Evolutionary conservation across 164 flowering plant species (phyloP).

Genomic region (Malania oleifera): DNA sequence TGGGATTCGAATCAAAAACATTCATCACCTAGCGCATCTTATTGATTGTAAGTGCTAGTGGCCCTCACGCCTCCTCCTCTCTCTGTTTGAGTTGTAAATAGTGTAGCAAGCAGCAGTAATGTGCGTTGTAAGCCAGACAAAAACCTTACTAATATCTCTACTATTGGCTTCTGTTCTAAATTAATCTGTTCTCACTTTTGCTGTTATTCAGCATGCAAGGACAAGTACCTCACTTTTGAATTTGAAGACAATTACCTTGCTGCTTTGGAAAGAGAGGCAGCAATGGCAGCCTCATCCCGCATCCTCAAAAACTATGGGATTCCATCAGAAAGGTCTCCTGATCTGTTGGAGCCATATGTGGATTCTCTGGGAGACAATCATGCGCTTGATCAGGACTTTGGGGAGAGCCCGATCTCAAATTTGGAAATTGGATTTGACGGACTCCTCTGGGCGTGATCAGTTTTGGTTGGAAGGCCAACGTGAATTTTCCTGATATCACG

Average conservation of each 20-base stretch:
- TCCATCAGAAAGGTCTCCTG: conserved; percentile 76
- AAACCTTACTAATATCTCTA: neutral
- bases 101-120: no score
- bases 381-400: conserved; percentile 34
- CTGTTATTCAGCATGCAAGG: conserved; percentile 61
- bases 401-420: conserved; percentile 64
- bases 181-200: conserved; percentile 7
- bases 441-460: conserved; percentile 69
- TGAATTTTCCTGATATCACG: neutral
- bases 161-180: neutral
- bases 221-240: conserved; percentile 75
- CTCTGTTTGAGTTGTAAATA: no score
- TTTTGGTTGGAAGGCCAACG: neutral
- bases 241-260: conserved; percentile 86
- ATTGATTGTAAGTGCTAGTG: conserved; percentile 65
- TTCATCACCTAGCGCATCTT: conserved; percentile 86
- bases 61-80: neutral
- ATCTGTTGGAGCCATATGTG: conserved; percentile 66
- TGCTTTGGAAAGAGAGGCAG: conserved; percentile 77
- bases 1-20: conserved; percentile 74
- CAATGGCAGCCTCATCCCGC: conserved; percentile 47
- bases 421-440: conserved; percentile 81
- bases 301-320: conserved; percentile 84
- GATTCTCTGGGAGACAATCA: conserved; percentile 40
- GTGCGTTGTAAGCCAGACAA: no score